Evolutionary conservation across 257 asterid species (phyloP).

Genomic region (Rauvolfia tetraphylla): DNA sequence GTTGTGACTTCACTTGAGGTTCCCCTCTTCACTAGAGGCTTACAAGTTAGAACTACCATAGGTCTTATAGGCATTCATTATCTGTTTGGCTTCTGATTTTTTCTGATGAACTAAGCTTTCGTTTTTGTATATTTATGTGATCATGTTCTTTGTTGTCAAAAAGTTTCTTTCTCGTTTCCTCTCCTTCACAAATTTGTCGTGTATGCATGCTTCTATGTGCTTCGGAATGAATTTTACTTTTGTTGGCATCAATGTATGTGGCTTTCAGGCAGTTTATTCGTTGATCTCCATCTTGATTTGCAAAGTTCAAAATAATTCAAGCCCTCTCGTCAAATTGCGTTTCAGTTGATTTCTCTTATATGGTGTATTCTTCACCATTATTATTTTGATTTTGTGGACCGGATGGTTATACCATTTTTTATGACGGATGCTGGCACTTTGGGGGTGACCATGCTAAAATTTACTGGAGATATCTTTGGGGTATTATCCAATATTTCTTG

Average conservation of each 20-base stretch:
- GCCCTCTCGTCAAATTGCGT: not conserved
- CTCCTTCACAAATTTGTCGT: not conserved
- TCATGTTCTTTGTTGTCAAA: not conserved
- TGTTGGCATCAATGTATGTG: not conserved
- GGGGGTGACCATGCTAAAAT: not conserved
- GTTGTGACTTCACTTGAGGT: not conserved
- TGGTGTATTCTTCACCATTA: not conserved
- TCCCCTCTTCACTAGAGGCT: constrained; percentile 2
- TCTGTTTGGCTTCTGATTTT: not conserved
- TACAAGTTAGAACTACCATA: not conserved
- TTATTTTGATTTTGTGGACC: not conserved
- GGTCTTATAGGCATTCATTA: not conserved
- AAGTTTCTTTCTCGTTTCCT: not conserved
- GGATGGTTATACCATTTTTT: not conserved
- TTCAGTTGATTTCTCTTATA: not conserved
- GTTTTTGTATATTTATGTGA: not conserved
- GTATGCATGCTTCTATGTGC: not conserved
- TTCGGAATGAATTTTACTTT: not conserved
- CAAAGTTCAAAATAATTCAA: not conserved
- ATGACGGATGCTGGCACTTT: constrained; percentile 1
- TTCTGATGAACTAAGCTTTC: not conserved
- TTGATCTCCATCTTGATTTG: not conserved
- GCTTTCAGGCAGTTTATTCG: not conserved
- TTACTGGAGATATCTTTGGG: not conserved
- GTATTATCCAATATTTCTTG: not conserved